Conservation (phyloP, 2,329 filamentous ascomycete genomes). For the Exophiala xenobiotica region DNA sequence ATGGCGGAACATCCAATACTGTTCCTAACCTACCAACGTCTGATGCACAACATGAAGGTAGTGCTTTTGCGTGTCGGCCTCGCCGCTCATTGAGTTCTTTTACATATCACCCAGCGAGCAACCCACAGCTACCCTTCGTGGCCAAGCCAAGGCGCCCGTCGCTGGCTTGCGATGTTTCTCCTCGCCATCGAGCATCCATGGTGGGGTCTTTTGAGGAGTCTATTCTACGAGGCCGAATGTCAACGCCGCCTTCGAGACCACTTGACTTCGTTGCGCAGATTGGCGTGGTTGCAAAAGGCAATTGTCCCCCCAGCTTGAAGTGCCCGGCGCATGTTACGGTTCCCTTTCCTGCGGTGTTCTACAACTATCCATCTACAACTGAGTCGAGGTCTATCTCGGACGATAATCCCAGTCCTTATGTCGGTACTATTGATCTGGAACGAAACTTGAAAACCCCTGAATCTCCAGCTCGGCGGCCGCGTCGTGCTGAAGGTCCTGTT, state of each 20-base stretch:
- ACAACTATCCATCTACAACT: constrained; percentile 75
- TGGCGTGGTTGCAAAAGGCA: constrained; percentile 83
- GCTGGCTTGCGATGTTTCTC: constrained; percentile 69
- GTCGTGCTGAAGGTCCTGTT: constrained; percentile 38
- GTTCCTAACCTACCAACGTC: constrained; percentile 40
- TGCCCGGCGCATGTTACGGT: constrained; percentile 90
- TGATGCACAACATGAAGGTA: constrained; percentile 57
- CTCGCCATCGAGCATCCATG: constrained; percentile 87
- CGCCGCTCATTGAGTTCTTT: constrained; percentile 70
- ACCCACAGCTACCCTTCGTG: constrained; percentile 53
- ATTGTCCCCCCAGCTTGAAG: constrained; percentile 79
- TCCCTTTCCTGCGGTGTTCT: constrained; percentile 92
- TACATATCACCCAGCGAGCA: constrained; percentile 45
- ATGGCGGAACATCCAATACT: constrained; percentile 37
- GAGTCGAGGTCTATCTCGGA: constrained; percentile 64
- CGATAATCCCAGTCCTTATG: constrained; percentile 92
- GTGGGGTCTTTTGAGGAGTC: constrained; percentile 98
- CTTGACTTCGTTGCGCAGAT: constrained; percentile 94
- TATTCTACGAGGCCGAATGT: constrained; percentile 93
- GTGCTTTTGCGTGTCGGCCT: constrained; percentile 59
- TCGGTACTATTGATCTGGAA: constrained; percentile 88
- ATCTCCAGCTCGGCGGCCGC: constrained; percentile 32
- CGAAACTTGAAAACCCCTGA: constrained; percentile 64
- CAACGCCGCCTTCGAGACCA: constrained; percentile 87
- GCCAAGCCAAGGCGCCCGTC: constrained; percentile 65